Conservation (phyloP, 1,284 basidiomycete genomes). For the Cryptococcus sp. region DNA sequence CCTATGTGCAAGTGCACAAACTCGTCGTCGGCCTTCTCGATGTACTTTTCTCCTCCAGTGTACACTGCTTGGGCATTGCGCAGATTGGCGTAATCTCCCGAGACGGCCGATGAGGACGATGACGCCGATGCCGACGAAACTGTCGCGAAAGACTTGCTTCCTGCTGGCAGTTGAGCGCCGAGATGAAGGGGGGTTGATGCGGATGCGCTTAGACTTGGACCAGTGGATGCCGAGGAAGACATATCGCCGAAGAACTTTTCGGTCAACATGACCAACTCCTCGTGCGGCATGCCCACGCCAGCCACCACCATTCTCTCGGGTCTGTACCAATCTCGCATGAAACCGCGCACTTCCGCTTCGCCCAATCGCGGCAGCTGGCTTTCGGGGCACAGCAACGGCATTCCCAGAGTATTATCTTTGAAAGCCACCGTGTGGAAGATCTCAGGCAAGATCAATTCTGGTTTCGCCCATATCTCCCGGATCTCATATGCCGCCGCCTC, state of each 20-base stretch:
- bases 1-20: slow-evolving; percentile 93
- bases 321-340: slow-evolving; percentile 80
- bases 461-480: slow-evolving; percentile 82
- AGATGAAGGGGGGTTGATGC: slow-evolving; percentile 29
- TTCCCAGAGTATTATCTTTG: slow-evolving; percentile 76
- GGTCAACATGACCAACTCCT: slow-evolving; percentile 79
- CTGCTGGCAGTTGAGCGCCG: slow-evolving; percentile 57
- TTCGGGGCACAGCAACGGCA: slow-evolving; percentile 84
- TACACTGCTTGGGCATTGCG: slow-evolving; percentile 65
- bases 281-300: slow-evolving; percentile 87
- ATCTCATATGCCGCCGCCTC: slow-evolving; percentile 93
- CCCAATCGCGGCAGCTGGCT: slow-evolving; percentile 75
- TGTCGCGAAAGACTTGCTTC: slow-evolving; percentile 45
- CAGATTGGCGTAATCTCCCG: slow-evolving; percentile 48
- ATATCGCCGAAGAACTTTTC: slow-evolving; percentile 82
- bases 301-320: slow-evolving; percentile 94
- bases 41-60: slow-evolving; percentile 77
- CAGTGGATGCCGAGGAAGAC: slow-evolving; percentile 51
- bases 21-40: slow-evolving; percentile 66
- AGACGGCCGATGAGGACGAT: slow-evolving; percentile 31
- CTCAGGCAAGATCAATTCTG: slow-evolving; percentile 95
- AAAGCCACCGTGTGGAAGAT: slow-evolving; percentile 86
- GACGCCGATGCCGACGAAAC: slow-evolving; percentile 28
- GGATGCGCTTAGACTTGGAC: slow-evolving; percentile 17
- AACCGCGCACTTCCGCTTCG: slow-evolving; percentile 65